Base-by-base conservation (phyloP, 805 yeast species). In the Cyberlindnera amylophila region DNA sequence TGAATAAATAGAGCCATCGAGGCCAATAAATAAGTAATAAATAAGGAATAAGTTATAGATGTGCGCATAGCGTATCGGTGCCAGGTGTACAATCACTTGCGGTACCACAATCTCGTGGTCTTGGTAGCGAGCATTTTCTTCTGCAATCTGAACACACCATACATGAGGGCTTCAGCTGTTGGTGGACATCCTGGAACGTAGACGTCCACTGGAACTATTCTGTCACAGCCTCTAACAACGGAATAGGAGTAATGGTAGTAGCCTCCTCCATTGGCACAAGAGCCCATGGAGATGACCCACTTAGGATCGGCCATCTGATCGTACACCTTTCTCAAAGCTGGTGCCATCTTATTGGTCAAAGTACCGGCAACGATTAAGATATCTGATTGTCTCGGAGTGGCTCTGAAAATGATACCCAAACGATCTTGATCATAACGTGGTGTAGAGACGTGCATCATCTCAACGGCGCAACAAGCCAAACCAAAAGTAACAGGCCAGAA, bases 101-200 rank as follows among this genome's bases (percentile, higher is more conserved):
- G 78, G 72, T 86, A 86, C 95, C 95, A 86, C 74, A 87, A 74
- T 65, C 95, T 74, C 46, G 90, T 84, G 54, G 82, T 77, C 64
- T 82, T 81, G 49, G 84, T 81, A 61, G 77, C 76, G 76, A 86
- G 78, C 89, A 86, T 86, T 75, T 86, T 87, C 79, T 84, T 84
- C 66, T 87, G 95, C 55, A 86, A 72, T 69, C 84, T 90, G 74
- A 86, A 83, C 27, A 86, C 82, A 46, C 96, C 96, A 63, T 86
- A 86, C 89, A 86, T 77, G 65, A 86, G 79, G 3, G 95, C 95
- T 69, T 86, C 96, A 41, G 90, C 76, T 18, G 95, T 84, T 29
- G 96, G 96, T 21, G 96, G 96, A 67, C 96, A 86, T 9, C 96
- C 96, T 15, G 96, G 96, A 41, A 86, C 95, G 59, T 87, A 86